Percentiles rank a stretch among this genome's conserved stretches.
Conservation (phyloP, 2,329 filamentous ascomycete genomes). For the Seiridium unicorne region DNA sequence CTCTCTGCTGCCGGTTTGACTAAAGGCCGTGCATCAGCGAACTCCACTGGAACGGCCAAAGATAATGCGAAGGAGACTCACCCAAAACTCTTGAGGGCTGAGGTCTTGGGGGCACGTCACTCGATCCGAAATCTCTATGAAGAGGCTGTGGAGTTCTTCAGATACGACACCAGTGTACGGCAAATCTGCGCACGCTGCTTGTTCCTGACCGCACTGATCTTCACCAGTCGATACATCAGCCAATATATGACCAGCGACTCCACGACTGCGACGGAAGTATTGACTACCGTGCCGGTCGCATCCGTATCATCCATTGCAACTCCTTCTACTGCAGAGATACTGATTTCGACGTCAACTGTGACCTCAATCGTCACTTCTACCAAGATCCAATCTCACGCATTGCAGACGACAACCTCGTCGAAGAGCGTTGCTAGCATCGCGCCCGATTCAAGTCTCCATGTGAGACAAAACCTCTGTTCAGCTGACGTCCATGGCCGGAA, state of each 20-base stretch:
- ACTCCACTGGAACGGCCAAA: background rate
- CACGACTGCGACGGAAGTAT: constrained; percentile 14
- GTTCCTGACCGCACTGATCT: background rate
- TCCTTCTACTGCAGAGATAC: constrained; percentile 16
- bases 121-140: background rate
- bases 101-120: background rate
- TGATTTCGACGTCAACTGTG: constrained; percentile 19
- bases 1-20: background rate
- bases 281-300: constrained; percentile 30
- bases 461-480: constrained; percentile 39
- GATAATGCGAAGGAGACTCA: no score
- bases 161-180: background rate
- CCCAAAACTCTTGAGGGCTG: background rate
- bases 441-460: constrained; percentile 13
- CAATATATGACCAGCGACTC: background rate
- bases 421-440: constrained; percentile 29
- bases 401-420: constrained; percentile 27
- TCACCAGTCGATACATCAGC: background rate
- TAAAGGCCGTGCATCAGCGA: background rate
- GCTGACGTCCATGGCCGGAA: constrained; percentile 44
- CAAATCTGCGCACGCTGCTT: background rate
- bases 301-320: constrained; percentile 23
- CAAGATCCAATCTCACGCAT: constrained; percentile 25
- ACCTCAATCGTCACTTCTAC: constrained; percentile 25
- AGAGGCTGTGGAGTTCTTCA: background rate